phyloP scores from a whole-genome alignment of 2,329 filamentous ascomycete genomes.

The Botrytis cinerea region DNA sequence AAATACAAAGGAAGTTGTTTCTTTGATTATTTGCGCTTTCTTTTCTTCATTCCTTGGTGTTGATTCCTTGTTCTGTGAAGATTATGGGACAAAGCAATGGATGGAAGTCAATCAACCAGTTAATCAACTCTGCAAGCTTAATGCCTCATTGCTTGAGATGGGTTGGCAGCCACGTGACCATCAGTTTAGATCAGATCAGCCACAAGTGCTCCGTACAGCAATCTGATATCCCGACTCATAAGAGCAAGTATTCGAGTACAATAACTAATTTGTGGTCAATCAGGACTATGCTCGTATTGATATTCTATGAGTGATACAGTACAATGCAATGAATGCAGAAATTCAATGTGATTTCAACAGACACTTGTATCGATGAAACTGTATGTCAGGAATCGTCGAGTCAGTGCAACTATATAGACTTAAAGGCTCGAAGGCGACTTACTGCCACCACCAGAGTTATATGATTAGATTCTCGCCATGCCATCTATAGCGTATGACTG shows the following conservation, averaged over 20 bases:
- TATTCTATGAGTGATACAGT: neutral
- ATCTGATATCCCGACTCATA: neutral
- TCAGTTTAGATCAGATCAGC: neutral
- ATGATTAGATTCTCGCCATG: neutral
- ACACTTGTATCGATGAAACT: neutral
- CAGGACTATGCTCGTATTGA: neutral
- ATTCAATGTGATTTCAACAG: neutral
- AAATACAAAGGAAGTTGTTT: conserved; percentile 9
- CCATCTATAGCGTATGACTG: neutral
- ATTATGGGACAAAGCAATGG: neutral
- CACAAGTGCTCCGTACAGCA: neutral
- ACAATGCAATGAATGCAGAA: neutral
- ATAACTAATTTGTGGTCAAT: rapidly evolving
- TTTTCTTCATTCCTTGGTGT: neutral
- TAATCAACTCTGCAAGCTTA: neutral
- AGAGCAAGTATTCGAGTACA: neutral
- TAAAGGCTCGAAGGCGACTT: neutral
- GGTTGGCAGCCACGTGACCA: neutral
- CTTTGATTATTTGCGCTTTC: neutral
- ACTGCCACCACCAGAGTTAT: neutral
- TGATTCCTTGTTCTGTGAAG: neutral
- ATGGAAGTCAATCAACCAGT: neutral
- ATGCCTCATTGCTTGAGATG: neutral
- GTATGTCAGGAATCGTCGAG: neutral
- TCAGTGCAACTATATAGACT: neutral